Evolutionary conservation across 352 stramenopile species (phyloP), one percentile per base, ranked within the genome.

Genomic region (Thalassiosira hispida): DNA sequence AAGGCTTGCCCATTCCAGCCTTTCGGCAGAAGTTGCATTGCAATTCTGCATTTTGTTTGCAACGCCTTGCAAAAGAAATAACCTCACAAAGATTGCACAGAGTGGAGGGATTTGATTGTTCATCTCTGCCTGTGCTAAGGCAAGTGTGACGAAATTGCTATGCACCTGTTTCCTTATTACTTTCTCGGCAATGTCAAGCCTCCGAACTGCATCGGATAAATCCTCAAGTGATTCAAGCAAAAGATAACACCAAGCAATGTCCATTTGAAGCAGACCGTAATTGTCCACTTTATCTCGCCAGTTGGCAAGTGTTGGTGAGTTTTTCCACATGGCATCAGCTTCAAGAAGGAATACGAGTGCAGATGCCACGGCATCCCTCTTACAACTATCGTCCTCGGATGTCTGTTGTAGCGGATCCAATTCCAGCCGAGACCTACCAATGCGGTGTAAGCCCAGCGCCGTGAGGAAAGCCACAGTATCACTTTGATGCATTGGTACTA

Each of bases 241-340:
- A 0, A 80, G 42, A 51, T 75, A 80, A 46, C 23, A 64, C 72
- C 72, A 80, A 23, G 63, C 62, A 69, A 80, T 80, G 35, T 80
- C 73, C 8, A 81, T n/a, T 52, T 81, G 73, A 14, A 81, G 25
- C 12, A 81, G 31, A 14, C 73, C 73, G 27, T 77, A 81, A 27
- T 81, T 81, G 53, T 81, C 73, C 0, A 71, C 63, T 42, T 59
- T 64, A 11, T 14, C 14, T 38, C 38, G 59, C 65, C 64, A 81
- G 23, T 9, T 27, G 0, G 8, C 22, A 9, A 77, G 57, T 0
- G 46, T 49, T 25, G 42, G 22, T 12, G 68, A 62, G 0, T 11
- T 29, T 5, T 66, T 69, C 73, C 73, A 81, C 29, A 77, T 65
- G 16, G 57, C 38, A 66, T 81, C 73, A 1, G 73, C 65, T 70